phyloP scores from a whole-genome alignment of 257 asterid genomes.

The Nicotiana undulata region DNA sequence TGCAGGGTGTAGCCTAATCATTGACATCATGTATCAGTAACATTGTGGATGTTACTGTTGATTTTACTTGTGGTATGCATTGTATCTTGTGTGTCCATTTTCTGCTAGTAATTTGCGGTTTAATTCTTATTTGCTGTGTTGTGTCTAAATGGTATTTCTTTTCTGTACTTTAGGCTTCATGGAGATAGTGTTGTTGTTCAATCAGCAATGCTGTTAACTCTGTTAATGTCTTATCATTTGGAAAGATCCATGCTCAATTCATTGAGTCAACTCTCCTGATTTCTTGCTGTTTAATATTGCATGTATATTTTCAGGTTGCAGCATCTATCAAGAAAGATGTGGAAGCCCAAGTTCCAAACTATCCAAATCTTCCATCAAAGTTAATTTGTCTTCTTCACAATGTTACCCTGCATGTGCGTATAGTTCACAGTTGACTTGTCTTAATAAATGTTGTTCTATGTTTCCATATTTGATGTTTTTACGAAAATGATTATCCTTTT shows the following conservation, averaged over 20 bases:
- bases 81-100: neutral
- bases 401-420: slow-evolving; percentile 80
- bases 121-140: neutral
- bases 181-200: neutral
- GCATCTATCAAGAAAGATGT: slow-evolving; percentile 95
- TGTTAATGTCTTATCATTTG: neutral
- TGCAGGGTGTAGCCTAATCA: slow-evolving; percentile 1
- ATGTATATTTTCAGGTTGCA: slow-evolving; percentile 54
- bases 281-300: neutral
- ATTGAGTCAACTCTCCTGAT: neutral
- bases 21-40: neutral
- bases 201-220: neutral
- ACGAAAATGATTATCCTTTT: neutral
- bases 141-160: neutral
- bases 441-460: neutral
- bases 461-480: neutral
- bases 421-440: neutral
- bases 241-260: neutral
- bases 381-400: slow-evolving; percentile 81
- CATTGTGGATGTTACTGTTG: neutral
- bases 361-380: slow-evolving; percentile 93
- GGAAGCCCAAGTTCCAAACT: slow-evolving; percentile 68
- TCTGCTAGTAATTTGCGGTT: neutral
- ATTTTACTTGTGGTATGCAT: neutral
- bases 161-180: neutral